phyloP scores from a whole-genome alignment of 345 rosid species.

The Eucalyptus erythrocorys region DNA sequence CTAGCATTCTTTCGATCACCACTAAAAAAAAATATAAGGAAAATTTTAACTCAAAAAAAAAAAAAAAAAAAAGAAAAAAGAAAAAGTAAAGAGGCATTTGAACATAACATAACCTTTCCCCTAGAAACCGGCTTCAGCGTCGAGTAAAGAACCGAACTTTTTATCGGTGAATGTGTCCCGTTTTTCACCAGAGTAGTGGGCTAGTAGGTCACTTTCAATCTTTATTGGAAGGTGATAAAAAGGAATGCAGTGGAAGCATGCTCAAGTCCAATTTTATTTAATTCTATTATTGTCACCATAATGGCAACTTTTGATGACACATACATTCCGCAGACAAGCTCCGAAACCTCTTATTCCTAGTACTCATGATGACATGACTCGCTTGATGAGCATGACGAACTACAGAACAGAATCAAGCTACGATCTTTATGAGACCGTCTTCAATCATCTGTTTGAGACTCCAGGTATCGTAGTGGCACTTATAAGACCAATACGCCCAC shows the following conservation, averaged over 20 bases:
- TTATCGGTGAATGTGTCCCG: background rate
- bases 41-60: no score
- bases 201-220: background rate
- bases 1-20: background rate
- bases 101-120: background rate
- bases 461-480: background rate
- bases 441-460: background rate
- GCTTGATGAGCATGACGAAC: background rate
- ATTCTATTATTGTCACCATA: background rate
- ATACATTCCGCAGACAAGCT: background rate
- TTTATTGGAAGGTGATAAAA: background rate
- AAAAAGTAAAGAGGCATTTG: background rate
- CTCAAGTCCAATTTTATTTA: background rate
- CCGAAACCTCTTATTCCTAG: background rate
- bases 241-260: background rate
- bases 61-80: rapidly evolving
- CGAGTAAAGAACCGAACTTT: background rate
- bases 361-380: background rate
- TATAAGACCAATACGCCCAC: background rate
- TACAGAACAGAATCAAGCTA: background rate
- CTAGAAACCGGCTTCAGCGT: background rate
- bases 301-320: background rate
- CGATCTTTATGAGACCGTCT: background rate
- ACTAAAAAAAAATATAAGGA: no score
- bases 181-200: background rate